Percentiles rank a stretch among this genome's conserved stretches.
These are phyloP conservation scores for Chytridium lagenaria DNA, from an alignment of 371 early-diverging fungal species.

Conservation along the genomic window DNA sequence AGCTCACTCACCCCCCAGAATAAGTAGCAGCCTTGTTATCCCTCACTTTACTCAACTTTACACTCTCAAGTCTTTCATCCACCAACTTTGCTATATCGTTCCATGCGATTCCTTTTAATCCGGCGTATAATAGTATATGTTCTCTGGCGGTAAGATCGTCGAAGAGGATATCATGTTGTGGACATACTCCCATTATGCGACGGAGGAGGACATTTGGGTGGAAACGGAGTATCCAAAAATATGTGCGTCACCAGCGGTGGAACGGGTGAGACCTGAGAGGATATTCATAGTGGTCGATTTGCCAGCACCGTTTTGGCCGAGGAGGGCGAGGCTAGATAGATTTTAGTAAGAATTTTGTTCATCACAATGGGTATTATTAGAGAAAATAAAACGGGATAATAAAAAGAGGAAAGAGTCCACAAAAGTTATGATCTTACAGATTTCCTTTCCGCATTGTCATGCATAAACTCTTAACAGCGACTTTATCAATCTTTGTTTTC, in stretches of 20 bases:
- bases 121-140: constrained; percentile 68
- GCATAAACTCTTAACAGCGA: constrained; percentile 65
- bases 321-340: constrained; percentile 56
- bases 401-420: no score
- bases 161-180: constrained; percentile 67
- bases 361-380: not conserved
- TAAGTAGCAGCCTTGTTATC: constrained; percentile 53
- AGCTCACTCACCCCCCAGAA: constrained; percentile 58
- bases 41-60: constrained; percentile 51
- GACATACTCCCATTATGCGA: constrained; percentile 72
- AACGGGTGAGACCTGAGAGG: constrained; percentile 65
- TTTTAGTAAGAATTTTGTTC: not conserved
- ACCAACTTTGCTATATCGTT: constrained; percentile 39
- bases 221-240: constrained; percentile 62
- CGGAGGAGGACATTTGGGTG: constrained; percentile 66
- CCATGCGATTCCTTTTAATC: constrained; percentile 65
- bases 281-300: constrained; percentile 67
- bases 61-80: constrained; percentile 60
- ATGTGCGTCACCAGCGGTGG: constrained; percentile 62
- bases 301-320: constrained; percentile 54
- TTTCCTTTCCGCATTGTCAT: constrained; percentile 65
- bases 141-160: constrained; percentile 67
- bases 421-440: no score
- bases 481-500: constrained; percentile 58
- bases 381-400: constrained; percentile 55